phyloP scores from a whole-genome alignment of 768 basidiomycete genomes.

The Termitomyces sp. region DNA sequence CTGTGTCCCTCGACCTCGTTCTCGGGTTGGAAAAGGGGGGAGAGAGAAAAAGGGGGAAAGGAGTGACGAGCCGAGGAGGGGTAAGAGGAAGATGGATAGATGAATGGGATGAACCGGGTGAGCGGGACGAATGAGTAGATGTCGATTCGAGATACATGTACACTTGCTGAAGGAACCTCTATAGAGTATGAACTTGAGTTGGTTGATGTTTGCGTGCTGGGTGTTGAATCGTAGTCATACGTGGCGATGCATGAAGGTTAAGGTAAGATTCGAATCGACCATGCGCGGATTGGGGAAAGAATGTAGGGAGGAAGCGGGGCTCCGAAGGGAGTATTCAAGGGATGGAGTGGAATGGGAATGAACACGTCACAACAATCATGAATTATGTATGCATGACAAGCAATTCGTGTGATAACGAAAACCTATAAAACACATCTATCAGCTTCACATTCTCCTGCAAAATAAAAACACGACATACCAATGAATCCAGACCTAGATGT shows the following conservation, averaged over 20 bases:
- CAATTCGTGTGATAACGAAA: neutral
- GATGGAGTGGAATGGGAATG: neutral
- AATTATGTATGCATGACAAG: neutral
- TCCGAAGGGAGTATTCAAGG: too few species aligned
- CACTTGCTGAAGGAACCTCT: neutral
- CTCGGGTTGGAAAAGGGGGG: neutral
- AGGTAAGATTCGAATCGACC: neutral
- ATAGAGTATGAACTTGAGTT: neutral
- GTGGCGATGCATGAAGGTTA: neutral
- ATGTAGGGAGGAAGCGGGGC: neutral
- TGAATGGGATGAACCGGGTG: neutral
- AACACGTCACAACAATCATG: neutral
- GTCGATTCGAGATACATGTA: neutral
- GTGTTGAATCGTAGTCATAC: neutral
- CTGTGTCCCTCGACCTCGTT: neutral
- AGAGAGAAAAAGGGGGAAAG: neutral
- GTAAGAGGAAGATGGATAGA: neutral
- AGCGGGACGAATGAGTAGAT: neutral
- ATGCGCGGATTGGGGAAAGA: neutral
- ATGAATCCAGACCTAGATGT: neutral
- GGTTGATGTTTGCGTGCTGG: neutral
- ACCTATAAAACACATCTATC: neutral
- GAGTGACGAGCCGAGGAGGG: neutral
- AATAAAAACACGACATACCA: neutral
- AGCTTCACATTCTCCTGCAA: too few species aligned